phyloP scores from a whole-genome alignment of 2,329 filamentous ascomycete species.

The Epichloe glyceriae region DNA sequence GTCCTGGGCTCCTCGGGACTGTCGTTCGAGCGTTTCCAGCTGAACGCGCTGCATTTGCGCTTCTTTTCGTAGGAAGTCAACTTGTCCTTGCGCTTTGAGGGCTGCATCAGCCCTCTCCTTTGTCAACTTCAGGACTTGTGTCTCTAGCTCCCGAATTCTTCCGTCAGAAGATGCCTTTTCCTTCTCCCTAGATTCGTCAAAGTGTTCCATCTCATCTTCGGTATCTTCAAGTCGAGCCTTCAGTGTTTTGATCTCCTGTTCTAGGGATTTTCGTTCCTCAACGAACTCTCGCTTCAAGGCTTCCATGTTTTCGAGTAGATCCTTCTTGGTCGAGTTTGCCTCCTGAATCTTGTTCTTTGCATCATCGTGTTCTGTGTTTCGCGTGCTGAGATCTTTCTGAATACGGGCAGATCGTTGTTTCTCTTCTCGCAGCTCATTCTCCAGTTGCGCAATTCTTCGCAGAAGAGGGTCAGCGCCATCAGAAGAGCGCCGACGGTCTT shows the following conservation, averaged over 20 bases:
- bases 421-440: conserved; percentile 65
- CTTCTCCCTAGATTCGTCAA: conserved; percentile 71
- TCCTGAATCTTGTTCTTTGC: conserved; percentile 65
- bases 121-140: conserved; percentile 53
- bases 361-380: conserved; percentile 43
- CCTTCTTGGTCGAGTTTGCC: conserved; percentile 81
- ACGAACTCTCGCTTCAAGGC: conserved; percentile 80
- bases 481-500: conserved; percentile 33
- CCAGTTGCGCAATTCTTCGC: conserved; percentile 48
- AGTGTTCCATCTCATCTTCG: conserved; percentile 82
- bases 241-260: conserved; percentile 64
- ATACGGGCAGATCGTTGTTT: conserved; percentile 53
- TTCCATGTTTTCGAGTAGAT: conserved; percentile 90
- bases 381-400: conserved; percentile 54
- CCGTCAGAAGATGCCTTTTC: conserved; percentile 61
- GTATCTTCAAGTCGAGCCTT: conserved; percentile 72
- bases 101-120: conserved; percentile 44
- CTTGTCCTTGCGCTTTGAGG: conserved; percentile 46
- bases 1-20: conserved; percentile 42
- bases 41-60: conserved; percentile 45
- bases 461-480: conserved; percentile 34
- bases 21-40: conserved; percentile 42
- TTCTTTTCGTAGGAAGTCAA: conserved; percentile 50
- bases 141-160: conserved; percentile 52
- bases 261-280: conserved; percentile 69